Percentiles rank a stretch among this genome's conserved stretches.
Conservation (phyloP, 2,329 filamentous ascomycete species). For the Monosporascus sp. region DNA sequence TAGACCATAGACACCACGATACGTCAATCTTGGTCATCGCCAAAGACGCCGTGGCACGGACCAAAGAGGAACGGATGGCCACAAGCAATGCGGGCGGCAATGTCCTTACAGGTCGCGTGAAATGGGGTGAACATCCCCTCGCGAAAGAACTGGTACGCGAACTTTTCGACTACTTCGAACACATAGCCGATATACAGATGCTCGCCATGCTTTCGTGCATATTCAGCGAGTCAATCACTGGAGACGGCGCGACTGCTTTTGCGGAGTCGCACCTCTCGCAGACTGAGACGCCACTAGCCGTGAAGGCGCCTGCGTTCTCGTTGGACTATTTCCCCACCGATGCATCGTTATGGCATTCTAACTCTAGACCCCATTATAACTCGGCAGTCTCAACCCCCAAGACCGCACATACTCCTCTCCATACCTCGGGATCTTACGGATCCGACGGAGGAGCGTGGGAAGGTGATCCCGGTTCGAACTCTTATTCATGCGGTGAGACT, state of each 20-base stretch:
- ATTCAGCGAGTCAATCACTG: constrained; percentile 55
- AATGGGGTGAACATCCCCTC: constrained; percentile 63
- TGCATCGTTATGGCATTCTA: constrained; percentile 41
- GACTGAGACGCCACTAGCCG: constrained; percentile 56
- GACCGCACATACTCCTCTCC: constrained; percentile 49
- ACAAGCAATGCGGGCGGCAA: constrained; percentile 12
- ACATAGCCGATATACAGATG: constrained; percentile 62
- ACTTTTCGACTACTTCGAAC: constrained; percentile 60
- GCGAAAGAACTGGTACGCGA: constrained; percentile 56
- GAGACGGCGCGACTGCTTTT: constrained; percentile 49
- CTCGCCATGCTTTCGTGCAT: constrained; percentile 67
- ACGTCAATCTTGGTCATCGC: constrained; percentile 66
- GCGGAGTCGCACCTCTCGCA: constrained; percentile 51
- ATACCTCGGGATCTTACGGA: constrained; percentile 50
- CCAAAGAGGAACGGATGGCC: constrained; percentile 17
- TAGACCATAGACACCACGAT: constrained; percentile 47
- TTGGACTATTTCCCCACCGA: constrained; percentile 62
- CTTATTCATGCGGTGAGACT: constrained; percentile 58
- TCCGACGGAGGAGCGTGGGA: constrained; percentile 50
- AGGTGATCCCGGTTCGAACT: constrained; percentile 50
- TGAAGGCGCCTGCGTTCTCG: constrained; percentile 63
- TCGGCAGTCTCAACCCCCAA: constrained; percentile 54
- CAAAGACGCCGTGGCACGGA: constrained; percentile 50
- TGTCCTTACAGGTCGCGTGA: constrained; percentile 53
- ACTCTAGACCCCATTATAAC: constrained; percentile 38